These are phyloP conservation scores for Poa annua DNA, from an alignment of 176 grass and related monocot species.

Conservation along the genomic window DNA sequence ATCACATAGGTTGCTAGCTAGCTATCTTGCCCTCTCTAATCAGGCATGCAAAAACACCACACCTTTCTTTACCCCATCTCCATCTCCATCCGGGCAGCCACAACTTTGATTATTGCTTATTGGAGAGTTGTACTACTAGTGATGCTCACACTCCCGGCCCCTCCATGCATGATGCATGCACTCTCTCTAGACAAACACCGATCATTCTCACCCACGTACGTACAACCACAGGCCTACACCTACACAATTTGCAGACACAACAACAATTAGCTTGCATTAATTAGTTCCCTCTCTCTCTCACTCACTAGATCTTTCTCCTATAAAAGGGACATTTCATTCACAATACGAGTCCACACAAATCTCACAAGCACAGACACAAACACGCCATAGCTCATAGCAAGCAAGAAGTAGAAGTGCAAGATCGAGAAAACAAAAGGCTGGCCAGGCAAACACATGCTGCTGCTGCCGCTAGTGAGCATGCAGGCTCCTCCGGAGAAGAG, in stretches of 20 bases:
- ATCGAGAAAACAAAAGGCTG: neutral
- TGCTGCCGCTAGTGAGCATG: slow-evolving; percentile 54
- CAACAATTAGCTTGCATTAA: slow-evolving; percentile 40
- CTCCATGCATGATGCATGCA: slow-evolving; percentile 15
- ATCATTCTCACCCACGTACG: slow-evolving; percentile 45
- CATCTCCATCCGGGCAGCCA: slow-evolving; percentile 40
- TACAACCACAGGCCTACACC: slow-evolving; percentile 45
- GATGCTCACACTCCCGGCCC: slow-evolving; percentile 29
- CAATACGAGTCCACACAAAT: slow-evolving; percentile 26
- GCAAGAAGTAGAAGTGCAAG: slow-evolving; percentile 6
- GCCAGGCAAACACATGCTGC: slow-evolving; percentile 35
- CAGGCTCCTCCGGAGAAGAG: neutral
- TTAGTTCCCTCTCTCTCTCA: neutral
- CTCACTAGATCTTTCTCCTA: slow-evolving; percentile 19
- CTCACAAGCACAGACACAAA: neutral
- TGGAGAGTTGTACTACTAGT: slow-evolving; percentile 30
- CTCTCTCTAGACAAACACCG: slow-evolving; percentile 39
- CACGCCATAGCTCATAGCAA: slow-evolving; percentile 7
- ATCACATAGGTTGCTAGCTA: slow-evolving; percentile 12
- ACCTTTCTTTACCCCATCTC: slow-evolving; percentile 13
- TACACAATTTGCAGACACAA: slow-evolving; percentile 27
- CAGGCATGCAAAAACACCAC: slow-evolving; percentile 41
- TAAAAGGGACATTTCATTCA: slow-evolving; percentile 45
- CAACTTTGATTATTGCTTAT: slow-evolving; percentile 23
- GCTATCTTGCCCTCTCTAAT: slow-evolving; percentile 36